Conservation (phyloP, 768 basidiomycete species). For the Lactarius psammicola region DNA sequence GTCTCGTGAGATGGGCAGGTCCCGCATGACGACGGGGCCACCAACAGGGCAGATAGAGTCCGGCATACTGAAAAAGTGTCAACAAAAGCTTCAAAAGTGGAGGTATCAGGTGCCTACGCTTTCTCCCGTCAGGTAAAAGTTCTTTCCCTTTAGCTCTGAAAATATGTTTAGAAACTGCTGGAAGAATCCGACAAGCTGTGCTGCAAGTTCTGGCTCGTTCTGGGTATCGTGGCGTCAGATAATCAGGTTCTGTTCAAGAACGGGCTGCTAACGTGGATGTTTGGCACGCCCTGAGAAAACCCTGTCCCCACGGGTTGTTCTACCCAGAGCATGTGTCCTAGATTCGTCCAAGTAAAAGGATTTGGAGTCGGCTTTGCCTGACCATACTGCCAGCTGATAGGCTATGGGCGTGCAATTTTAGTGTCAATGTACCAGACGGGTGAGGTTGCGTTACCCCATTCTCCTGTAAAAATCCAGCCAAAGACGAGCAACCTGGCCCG, state of each 20-base stretch:
- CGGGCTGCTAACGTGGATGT: constrained; percentile 18
- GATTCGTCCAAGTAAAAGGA: constrained; percentile 28
- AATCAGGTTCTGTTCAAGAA: background rate
- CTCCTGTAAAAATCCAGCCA: constrained; percentile 28
- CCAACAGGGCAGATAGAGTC: constrained; percentile 24
- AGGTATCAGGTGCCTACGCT: constrained; percentile 17
- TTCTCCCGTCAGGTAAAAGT: constrained; percentile 28
- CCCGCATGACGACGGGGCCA: background rate
- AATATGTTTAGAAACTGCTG: constrained; percentile 27
- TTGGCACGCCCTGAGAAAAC: constrained; percentile 25
- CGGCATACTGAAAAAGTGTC: constrained; percentile 21
- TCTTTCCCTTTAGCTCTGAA: constrained; percentile 26
- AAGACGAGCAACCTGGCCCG: constrained; percentile 28
- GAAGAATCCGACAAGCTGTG: constrained; percentile 25
- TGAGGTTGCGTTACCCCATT: constrained; percentile 22
- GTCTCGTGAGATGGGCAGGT: background rate
- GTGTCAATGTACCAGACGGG: background rate
- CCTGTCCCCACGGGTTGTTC: constrained; percentile 30
- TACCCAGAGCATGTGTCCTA: constrained; percentile 29
- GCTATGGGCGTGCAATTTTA: constrained; percentile 2
- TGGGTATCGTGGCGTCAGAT: background rate
- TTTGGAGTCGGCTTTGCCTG: constrained; percentile 28
- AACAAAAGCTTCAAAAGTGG: background rate
- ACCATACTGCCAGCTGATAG: constrained; percentile 28
- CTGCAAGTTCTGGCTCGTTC: constrained; percentile 26